Base-by-base conservation (phyloP, 2,329 filamentous ascomycete species). In the Talaromyces piceae region DNA sequence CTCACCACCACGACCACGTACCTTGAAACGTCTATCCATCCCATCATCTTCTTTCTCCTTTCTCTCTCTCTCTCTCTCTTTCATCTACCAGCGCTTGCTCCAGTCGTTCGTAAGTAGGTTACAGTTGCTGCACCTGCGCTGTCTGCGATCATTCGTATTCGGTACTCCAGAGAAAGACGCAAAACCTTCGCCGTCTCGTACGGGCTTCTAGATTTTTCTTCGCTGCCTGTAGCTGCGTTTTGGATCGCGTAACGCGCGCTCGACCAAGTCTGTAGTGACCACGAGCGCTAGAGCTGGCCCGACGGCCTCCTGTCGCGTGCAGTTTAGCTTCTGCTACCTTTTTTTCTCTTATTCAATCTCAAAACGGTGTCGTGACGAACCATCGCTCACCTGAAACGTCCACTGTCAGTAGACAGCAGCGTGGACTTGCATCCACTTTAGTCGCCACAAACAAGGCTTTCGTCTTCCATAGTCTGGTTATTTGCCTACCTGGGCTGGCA, bases 201-300 rank as follows among this genome's bases (percentile, higher is more conserved):
- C 33, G 16, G 20, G 16, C 33, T 37, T 18, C 33, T 37, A 20
- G 33, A 20, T 37, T 9, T n/a, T 33, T 33, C 30, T 33, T 26
- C 22, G 16, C 54, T 53, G 52, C 51, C 45, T 27, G 53, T 11
- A 48, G 54, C 41, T 55, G 53, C 50, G 47, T 54, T 27, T 39
- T 27, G 39, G 47, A 39, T 41, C 39, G 28, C 39, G 18, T 22
- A 20, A 18, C 39, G 27, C 39, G 20, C 28, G 41, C 25, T 44
- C 33, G 25, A 16, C 13, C 16, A 43, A 30, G 12, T 44, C 60
- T 60, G 57, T 59, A 59, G 28, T 45, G 43, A 13, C 57, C n/a
- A 33, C 44, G 55, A 55, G 56, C 59, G 56, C 61, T 63, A 64
- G 61, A 57, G 56, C 45, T 56, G 53, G 54, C 53, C 56, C 49